Base-by-base conservation (phyloP, 306 rosid genomes). In the Pyrus betulifolia region DNA sequence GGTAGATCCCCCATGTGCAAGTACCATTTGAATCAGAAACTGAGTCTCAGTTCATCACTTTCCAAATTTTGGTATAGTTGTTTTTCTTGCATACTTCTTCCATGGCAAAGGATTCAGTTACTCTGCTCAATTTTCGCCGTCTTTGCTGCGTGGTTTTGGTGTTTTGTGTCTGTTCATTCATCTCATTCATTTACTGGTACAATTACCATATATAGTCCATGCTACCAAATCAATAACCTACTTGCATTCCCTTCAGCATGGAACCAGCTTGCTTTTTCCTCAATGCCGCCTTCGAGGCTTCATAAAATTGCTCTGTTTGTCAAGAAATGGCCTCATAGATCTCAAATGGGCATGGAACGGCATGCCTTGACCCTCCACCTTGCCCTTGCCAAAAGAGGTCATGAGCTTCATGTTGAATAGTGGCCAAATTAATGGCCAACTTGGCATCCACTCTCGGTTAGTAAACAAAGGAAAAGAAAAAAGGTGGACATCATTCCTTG, bases 321-420 rank as follows among this genome's bases (percentile, higher is more conserved):
- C 77, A 91, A 84, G 89, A 89, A 88, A 86, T 91, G 97, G 95
- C 93, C 95, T 38, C 87, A 84, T 0, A 76, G 22, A 78, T 89
- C 93, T 77, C 90, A 74, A 4, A 90, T 95, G 95, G 95, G 28
- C 95, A 33, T 91, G 8, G 95, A 91, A 85, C 86, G 95, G 70
- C 97, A 89, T 44, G 93, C 97, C 63, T 68, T 82, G 51, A 89
- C 95, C 19, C 95, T 88, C 64, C 95, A 91, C 62, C 86, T 88
- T n/a, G 91, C 81, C 33, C 97, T 91, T 49, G 90, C 91, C 21
- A 79, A 78, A 84, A 88, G 93, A 74, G 95, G 93, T 71, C 95
- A 91, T 62, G 87, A 89, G 27, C 89, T 91, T n/a, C n/a, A n/a
- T n/a, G n/a, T n/a, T n/a, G n/a, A n/a, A n/a, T n/a, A n/a, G n/a